Evolutionary conservation across 768 basidiomycete species (phyloP), one percentile per base, ranked within the genome.

Genomic region (Rhizopogon vinicolor): DNA sequence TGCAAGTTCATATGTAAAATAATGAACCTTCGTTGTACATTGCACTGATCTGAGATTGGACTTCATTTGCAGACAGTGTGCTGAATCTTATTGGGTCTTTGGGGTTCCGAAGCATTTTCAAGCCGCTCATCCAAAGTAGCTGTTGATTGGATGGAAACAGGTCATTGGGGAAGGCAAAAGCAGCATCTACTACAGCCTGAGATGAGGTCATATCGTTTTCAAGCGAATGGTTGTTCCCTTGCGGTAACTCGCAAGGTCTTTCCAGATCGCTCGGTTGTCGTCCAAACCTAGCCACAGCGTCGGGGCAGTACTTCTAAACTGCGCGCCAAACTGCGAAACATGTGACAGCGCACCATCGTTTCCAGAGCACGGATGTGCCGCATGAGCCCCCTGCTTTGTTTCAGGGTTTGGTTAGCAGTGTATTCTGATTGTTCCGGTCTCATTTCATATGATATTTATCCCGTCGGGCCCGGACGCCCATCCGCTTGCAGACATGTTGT

Each of bases 31-130:
- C 61, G 0, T 43, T 37, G 0, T 19, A 2, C 63, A 74, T 63
- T 10, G 43, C 29, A 9, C 37, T 4, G 2, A 74, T 53, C 19
- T 64, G 63, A 16, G 46, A 56, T 3, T 52, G 7, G 7, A 71
- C 44, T n/a, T 42, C 14, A 9, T 62, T 44, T 7, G 46, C 14
- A 22, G 62, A 60, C 7, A 63, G 55, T 7, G 28, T 16, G 7
- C 29, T 5, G 9, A 42, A 58, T 9, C 37, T 44, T 9, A 62
- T 18, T 7, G 33, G 19, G 16, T 43, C 46, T 22, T 42, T 60
- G 16, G 68, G 48, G 46, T 69, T 67, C 1, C 59, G 51, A 2
- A 75, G 50, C 73, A 75, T 75, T 37, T 62, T 56, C 19, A 55
- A 54, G 13, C 75, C 60, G 5, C n/a, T 50, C 7, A 42, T 50